These are phyloP conservation scores for Colletotrichum aenigma DNA, from an alignment of 2,329 filamentous ascomycete species.

Conservation along the genomic window DNA sequence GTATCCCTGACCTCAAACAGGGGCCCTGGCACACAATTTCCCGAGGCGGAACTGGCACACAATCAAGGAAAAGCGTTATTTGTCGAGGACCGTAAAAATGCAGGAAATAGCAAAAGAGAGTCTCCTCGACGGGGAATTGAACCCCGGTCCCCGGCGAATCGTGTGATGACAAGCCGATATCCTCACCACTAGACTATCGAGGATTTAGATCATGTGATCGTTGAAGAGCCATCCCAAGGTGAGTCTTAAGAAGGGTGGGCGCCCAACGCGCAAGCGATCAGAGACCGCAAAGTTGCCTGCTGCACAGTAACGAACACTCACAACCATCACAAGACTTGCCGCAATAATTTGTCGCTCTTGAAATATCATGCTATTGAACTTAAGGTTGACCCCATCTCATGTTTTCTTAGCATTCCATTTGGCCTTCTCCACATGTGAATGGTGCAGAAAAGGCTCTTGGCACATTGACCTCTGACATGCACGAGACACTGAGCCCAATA, in stretches of 20 bases:
- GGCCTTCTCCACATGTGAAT: neutral
- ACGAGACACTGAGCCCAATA: accelerated
- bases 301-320: neutral
- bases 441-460: neutral
- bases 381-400: accelerated
- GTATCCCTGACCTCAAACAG: neutral
- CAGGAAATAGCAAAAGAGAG: neutral
- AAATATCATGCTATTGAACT: neutral
- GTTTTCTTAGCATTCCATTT: neutral
- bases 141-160: slow-evolving; percentile 18
- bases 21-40: neutral
- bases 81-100: neutral
- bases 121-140: slow-evolving; percentile 19
- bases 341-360: neutral
- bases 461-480: neutral
- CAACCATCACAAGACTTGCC: neutral
- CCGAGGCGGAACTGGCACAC: neutral
- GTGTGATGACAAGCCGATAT: slow-evolving; percentile 12
- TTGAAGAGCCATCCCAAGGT: accelerated
- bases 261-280: accelerated
- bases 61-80: neutral
- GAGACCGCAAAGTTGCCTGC: neutral
- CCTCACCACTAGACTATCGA: slow-evolving; percentile 21
- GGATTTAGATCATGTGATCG: neutral
- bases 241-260: neutral